phyloP scores from a whole-genome alignment of 2,329 filamentous ascomycete species.

The Catunica adiposa region DNA sequence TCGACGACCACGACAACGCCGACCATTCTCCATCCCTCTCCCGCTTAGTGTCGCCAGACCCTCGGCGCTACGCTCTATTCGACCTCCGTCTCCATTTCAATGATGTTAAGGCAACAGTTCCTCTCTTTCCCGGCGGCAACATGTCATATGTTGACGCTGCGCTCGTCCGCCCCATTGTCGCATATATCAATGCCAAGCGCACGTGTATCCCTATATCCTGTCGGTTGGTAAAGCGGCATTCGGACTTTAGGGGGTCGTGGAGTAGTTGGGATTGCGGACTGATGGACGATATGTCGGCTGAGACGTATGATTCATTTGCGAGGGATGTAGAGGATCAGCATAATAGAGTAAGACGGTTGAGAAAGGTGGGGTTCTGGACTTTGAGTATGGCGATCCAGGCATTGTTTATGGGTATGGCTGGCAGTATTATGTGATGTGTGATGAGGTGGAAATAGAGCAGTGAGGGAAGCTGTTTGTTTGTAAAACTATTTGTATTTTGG shows the following conservation, averaged over 20 bases:
- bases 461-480: neutral
- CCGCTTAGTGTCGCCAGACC: constrained; percentile 24
- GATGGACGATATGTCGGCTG: constrained; percentile 82
- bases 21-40: constrained; percentile 5
- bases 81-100: constrained; percentile 91
- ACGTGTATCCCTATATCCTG: constrained; percentile 94
- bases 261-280: constrained; percentile 84
- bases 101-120: constrained; percentile 82
- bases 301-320: constrained; percentile 90
- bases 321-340: constrained; percentile 81
- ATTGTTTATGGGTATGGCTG: constrained; percentile 85
- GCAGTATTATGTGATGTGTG: constrained; percentile 44
- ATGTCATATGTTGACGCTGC: constrained; percentile 94
- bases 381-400: constrained; percentile 83
- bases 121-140: constrained; percentile 74
- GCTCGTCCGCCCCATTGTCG: constrained; percentile 85
- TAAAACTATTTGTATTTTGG: neutral
- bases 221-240: constrained; percentile 74
- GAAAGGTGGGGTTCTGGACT: constrained; percentile 94
- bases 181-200: constrained; percentile 89
- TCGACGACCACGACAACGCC: constrained; percentile 14
- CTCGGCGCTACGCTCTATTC: constrained; percentile 74
- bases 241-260: constrained; percentile 92
- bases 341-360: constrained; percentile 68
- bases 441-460: neutral